Conservation (phyloP, 345 rosid species). For the Eucalyptus sideroxylon region DNA sequence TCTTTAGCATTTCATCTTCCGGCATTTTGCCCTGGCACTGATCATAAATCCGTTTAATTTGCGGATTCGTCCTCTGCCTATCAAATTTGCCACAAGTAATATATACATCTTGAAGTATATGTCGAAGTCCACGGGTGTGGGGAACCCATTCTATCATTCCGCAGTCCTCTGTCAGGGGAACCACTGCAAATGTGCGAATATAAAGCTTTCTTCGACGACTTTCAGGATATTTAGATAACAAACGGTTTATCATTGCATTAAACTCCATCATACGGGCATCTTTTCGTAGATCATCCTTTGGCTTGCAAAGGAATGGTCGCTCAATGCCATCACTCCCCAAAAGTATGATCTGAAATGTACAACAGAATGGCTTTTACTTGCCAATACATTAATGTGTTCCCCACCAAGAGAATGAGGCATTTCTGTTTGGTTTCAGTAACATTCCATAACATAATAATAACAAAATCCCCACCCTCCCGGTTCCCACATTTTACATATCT, state of each 20-base stretch:
- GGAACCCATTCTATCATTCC: slow-evolving; percentile 99
- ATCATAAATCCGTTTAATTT: slow-evolving; percentile 78
- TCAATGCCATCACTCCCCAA: slow-evolving; percentile 92
- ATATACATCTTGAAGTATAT: slow-evolving; percentile 86
- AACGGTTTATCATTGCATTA: slow-evolving; percentile 90
- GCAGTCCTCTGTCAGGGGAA: slow-evolving; percentile 96
- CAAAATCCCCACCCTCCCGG: neutral
- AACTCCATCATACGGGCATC: slow-evolving; percentile 99
- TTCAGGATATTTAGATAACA: slow-evolving; percentile 88
- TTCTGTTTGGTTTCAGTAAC: neutral
- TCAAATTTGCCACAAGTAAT: slow-evolving; percentile 74
- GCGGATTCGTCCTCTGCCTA: slow-evolving; percentile 88
- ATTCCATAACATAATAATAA: neutral
- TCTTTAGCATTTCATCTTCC: slow-evolving; percentile 86
- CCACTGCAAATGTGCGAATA: slow-evolving; percentile 89
- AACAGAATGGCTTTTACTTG: neutral
- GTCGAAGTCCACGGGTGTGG: slow-evolving; percentile 89
- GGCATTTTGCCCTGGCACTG: slow-evolving; percentile 72
- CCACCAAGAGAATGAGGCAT: neutral
- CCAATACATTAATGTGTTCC: neutral
- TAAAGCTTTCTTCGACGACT: slow-evolving; percentile 91
- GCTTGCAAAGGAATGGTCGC: slow-evolving; percentile 95
- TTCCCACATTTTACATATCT: neutral
- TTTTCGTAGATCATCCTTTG: slow-evolving; percentile 96
- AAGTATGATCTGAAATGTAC: slow-evolving; percentile 53